phyloP scores from a whole-genome alignment of 2,329 filamentous ascomycete species.

The Trichoderma citrinoviride region DNA sequence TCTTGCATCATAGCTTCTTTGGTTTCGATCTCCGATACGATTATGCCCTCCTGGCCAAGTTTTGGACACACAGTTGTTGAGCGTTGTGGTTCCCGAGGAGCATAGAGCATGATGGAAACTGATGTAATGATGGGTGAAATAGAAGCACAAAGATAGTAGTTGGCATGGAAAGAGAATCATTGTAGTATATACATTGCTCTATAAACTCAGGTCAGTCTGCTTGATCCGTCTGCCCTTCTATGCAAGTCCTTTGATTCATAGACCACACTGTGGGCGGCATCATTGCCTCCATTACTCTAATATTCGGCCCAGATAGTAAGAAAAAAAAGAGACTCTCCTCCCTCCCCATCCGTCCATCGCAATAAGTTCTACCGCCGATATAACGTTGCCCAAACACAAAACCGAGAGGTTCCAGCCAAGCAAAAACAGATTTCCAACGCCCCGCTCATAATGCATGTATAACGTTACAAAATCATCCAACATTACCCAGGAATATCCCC shows the following conservation, averaged over 20 bases:
- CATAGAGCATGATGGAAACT: no score
- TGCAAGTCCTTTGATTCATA: no score
- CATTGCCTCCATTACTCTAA: slow-evolving; percentile 3
- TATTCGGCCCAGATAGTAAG: not conserved
- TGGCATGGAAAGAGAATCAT: no score
- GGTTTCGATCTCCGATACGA: not conserved
- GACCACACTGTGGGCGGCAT: not conserved
- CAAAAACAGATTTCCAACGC: slow-evolving; percentile 13
- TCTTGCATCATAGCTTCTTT: slow-evolving; percentile 20
- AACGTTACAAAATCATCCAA: not conserved
- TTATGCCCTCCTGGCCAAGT: not conserved
- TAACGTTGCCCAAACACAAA: not conserved
- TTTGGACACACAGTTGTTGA: not conserved
- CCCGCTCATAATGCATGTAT: slow-evolving; percentile 19
- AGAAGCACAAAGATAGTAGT: no score
- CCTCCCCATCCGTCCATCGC: not conserved
- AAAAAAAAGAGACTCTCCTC: not conserved
- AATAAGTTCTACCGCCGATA: slow-evolving; percentile 2
- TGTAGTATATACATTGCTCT: no score
- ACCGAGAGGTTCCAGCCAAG: slow-evolving; percentile 3
- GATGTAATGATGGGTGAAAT: no score
- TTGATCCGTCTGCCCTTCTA: no score
- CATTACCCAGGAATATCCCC: not conserved
- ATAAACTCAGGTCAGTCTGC: no score
- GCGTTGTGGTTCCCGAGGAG: not conserved